Conservation (phyloP, 176 grass and related monocot genomes). For the Eragrostis curvula region DNA sequence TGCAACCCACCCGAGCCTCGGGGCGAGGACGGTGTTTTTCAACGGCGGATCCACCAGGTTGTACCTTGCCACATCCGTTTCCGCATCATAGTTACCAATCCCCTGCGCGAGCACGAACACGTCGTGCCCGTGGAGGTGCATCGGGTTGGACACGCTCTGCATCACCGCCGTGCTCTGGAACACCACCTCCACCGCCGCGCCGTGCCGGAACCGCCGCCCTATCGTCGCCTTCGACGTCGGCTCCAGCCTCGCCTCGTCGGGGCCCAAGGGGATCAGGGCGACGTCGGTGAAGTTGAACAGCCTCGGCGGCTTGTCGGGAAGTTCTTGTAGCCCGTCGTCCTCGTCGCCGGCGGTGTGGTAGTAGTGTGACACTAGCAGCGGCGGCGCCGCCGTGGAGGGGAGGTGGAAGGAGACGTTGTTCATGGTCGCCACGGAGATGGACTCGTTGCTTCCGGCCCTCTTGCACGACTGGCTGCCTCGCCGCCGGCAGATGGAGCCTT, state of each 20-base stretch:
- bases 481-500: neutral
- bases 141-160: too few relatives aligned
- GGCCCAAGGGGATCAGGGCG: neutral
- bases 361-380: neutral
- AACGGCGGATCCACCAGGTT: too few relatives aligned
- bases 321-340: neutral
- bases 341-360: neutral
- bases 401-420: slow-evolving; percentile 26
- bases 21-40: slow-evolving; percentile 46
- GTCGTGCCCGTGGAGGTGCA: too few relatives aligned
- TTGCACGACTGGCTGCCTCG: neutral
- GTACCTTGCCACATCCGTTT: too few relatives aligned
- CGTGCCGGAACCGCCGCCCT: slow-evolving; percentile 6
- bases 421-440: neutral
- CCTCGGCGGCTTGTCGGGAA: neutral
- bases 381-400: neutral
- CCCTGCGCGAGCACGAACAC: too few relatives aligned
- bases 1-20: slow-evolving; percentile 40
- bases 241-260: neutral
- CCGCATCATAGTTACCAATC: too few relatives aligned
- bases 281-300: slow-evolving; percentile 2
- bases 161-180: slow-evolving; percentile 71
- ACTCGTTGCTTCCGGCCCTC: neutral
- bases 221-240: neutral
- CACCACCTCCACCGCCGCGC: neutral